Base-by-base conservation (phyloP, 2,329 filamentous ascomycete genomes). In the Colletotrichum sp. region DNA sequence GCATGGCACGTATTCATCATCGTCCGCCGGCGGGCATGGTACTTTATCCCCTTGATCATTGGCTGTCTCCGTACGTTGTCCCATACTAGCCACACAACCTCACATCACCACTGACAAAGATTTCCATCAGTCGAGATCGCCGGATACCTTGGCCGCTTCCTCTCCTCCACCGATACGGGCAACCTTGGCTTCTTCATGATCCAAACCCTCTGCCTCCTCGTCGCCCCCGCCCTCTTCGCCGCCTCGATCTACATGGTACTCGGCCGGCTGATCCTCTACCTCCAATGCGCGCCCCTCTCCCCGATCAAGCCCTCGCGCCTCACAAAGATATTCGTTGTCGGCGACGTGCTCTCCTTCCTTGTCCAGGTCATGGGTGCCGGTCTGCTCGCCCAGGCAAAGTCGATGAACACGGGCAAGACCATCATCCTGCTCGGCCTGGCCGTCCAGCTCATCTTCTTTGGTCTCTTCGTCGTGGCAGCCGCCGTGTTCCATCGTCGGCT, bases 391-490 rank as follows among this genome's bases (percentile, higher is more conserved):
- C 15, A 21, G n/a, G 36, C 13, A 55, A 69, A 34, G 4, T 36
- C 13, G n/a, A 49, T 6, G 36, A 36, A 24, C 39, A 28, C 34
- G 0, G 87, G 87, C n/a, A 80, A 87, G 69, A 83, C 85, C 12
- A 81, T 91, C 44, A 86, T 91, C 13, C 80, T 91, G 18, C 85
- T 77, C 1, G 90, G 90, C 6, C 80, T 92, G 6, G 80, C 87
- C n/a, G 79, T 91, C 9, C 90, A 92, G 78, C 83, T 92, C 9
- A 34, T 88, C 13, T 85, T 89, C 69, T 90, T 91, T 72, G 82
- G 82, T 8, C 82, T 89, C 30, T 92, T 92, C 78, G 81, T 90
- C 26, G 62, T 86, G 1, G 83, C 86, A 0, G 84, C 87, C 0
- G 76, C 83, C 3, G 75, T 87, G 0, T 90, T 89, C 79, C 86